phyloP scores from a whole-genome alignment of 2,329 filamentous ascomycete species.

The Cladorrhinum sp. region DNA sequence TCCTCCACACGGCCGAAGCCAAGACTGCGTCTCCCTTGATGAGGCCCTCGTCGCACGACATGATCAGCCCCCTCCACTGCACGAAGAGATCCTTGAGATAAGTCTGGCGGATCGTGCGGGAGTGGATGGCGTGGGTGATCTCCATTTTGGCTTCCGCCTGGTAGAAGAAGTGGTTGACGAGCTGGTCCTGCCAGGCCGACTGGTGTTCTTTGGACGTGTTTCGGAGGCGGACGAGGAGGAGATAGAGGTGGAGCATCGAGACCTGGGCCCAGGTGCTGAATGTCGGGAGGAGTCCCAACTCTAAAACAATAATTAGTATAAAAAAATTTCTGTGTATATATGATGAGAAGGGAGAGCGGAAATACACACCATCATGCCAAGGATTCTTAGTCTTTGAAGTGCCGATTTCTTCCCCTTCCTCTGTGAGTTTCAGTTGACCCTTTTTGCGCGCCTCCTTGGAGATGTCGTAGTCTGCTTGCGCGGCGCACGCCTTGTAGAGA shows the following conservation, averaged over 20 bases:
- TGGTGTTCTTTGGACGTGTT: constrained; percentile 69
- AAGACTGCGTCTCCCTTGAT: constrained; percentile 73
- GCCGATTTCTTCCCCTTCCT: constrained; percentile 80
- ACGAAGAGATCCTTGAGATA: constrained; percentile 86
- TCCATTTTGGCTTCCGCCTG: constrained; percentile 83
- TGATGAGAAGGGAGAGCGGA: not conserved
- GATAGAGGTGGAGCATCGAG: constrained; percentile 94
- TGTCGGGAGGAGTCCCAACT: constrained; percentile 74
- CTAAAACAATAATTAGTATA: constrained; percentile 45
- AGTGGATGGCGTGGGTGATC: constrained; percentile 68
- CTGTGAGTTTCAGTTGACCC: constrained; percentile 65
- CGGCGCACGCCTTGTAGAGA: constrained; percentile 72
- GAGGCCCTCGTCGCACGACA: constrained; percentile 81
- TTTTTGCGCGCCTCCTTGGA: constrained; percentile 64
- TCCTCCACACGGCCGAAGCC: constrained; percentile 85
- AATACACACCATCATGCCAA: constrained; percentile 74
- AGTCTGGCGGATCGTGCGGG: constrained; percentile 57
- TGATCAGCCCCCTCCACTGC: constrained; percentile 84
- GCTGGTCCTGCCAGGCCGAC: constrained; percentile 78
- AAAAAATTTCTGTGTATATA: constrained; percentile 4
- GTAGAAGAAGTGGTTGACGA: constrained; percentile 94
- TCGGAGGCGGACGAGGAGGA: constrained; percentile 79
- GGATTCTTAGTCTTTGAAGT: constrained; percentile 57
- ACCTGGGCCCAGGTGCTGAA: constrained; percentile 97
- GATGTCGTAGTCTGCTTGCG: constrained; percentile 73